Evolutionary conservation across 257 asterid species (phyloP), one percentile per base, ranked within the genome.

Genomic region (Rhazya stricta): DNA sequence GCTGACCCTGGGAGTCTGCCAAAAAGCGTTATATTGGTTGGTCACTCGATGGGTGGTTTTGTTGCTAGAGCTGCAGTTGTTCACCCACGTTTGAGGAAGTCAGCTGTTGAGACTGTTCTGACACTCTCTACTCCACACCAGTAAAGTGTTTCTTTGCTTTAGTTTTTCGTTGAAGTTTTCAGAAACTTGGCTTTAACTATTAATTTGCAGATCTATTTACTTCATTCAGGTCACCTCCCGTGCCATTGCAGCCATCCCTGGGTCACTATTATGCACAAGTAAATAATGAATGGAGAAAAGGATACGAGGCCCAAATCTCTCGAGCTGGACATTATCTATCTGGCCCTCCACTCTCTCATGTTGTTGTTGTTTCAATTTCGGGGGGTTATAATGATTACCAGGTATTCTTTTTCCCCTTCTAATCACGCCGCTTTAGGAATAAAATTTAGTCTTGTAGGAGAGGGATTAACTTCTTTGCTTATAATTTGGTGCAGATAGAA

Each of bases 11-110:
- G 87, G 76, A 81, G 75, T 83, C 84, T 76, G 74, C 97, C 96
- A 9, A 89, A 77, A 85, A 94, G 95, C 79, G 98, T 94, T 79
- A 88, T 94, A 62, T 88, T 94, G 84, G 97, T 94, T 86, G 99
- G 99, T 80, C 99, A 94, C 80, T 94, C 99, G 73, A 92, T 94
- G 99, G 99, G 99, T 72, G 99, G 99, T 79, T 94, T 94, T 87
- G 97, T 94, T 84, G 97, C 97, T 72, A 90, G 99, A 84, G 97
- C 99, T 73, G 97, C 94, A 76, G 85, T 85, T 46, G 88, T 94
- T 84, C 97, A 92, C 82, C 97, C 97, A 77, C 79, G 84, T 74
- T 80, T 94, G 87, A 89, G 97, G 85, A 92, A 88, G 87, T 91
- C 86, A 73, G 85, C 97, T 76, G 96, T 94, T 75, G 92, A 92